Evolutionary conservation across 2,329 filamentous ascomycete species (phyloP), one percentile per base, ranked within the genome.

Genomic region (Fusarium sp.): DNA sequence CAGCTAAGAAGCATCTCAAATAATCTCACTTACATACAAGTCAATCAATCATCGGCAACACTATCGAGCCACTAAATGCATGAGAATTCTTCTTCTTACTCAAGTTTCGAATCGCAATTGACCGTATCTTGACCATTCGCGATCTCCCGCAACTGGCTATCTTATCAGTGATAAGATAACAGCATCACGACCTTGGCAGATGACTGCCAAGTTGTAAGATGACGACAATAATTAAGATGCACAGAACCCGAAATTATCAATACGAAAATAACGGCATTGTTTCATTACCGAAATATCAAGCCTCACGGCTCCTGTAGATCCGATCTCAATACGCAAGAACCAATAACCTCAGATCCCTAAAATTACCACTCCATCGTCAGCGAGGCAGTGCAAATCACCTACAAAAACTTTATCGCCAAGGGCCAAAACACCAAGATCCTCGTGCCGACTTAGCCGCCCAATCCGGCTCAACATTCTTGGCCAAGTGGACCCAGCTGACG

Each of bases 401-500:
- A 52, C 33, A 28, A 12, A 54, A 54, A 54, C 51, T 38, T n/a
- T 31, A 31, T 42, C 41, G 74, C 75, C 75, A 74, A 77, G 75
- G 45, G 41, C 38, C 36, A 42, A 54, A 69, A 54, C 63, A 70
- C 55, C 44, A 72, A 58, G 62, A 58, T 55, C 22, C 5, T 14
- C 14, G 48, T 72, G 69, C 73, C 69, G 72, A 64, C 57, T 55
- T 65, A 69, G 26, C 66, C 73, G 65, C 49, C 66, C 39, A 60
- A 24, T 66, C 58, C 52, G 60, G 41, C 48, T 51, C 48, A 66
- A 47, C 33, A 44, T 28, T 45, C 73, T 77, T 77, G 71, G 75
- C 75, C 73, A 71, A 75, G 75, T 77, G 75, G 75, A 77, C 69
- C 51, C 39, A 68, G 75, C 75, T 77, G 74, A 77, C 75, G 75